Base-by-base conservation (phyloP, 1,284 basidiomycete species). In the Taiwanofungus camphoratus region DNA sequence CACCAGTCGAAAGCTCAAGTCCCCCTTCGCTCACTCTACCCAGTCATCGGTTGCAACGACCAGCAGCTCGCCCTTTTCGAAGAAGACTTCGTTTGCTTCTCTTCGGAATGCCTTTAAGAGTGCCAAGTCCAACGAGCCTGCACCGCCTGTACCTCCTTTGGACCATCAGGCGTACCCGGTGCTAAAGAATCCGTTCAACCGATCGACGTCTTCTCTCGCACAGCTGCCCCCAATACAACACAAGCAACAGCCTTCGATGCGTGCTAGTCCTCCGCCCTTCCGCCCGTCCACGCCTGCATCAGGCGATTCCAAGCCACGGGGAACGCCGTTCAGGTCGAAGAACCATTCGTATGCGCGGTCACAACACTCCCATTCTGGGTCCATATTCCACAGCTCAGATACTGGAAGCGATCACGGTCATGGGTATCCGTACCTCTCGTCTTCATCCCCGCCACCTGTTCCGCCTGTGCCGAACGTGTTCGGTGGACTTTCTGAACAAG, bases 31-130 rank as follows among this genome's bases (percentile, higher is more conserved):
- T 6, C 83, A 88, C 59, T 76, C 79, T 18, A 68, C 84, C 6
- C 82, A 84, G 51, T 76, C 82, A 1, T 88, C 84, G 3, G 69
- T 86, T 40, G 72, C 77, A 18, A 76, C 74, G 2, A 69, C 65
- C 8, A 52, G 61, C 19, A 57, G 64, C 22, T 67, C 76, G 5
- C 71, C 79, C 2, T 82, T 87, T 55, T 71, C 80, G 37, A 91
- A 91, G 68, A 92, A 92, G 52, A 66, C 87, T 1, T 90, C 87
- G 0, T 88, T 92, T 52, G 88, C 90, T 1, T 92, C 87, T 6
- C 77, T 94, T 44, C 82, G 88, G 40, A 92, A 92, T 60, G 88
- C 89, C 3, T 92, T 94, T 76, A 92, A 90, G 64, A 69, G 76
- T 46, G 66, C 71, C 23, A 82, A 79, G 63, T 71, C 60, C 47